These are phyloP conservation scores for Linum trigynum DNA, from an alignment of 345 rosid species.

Conservation along the genomic window DNA sequence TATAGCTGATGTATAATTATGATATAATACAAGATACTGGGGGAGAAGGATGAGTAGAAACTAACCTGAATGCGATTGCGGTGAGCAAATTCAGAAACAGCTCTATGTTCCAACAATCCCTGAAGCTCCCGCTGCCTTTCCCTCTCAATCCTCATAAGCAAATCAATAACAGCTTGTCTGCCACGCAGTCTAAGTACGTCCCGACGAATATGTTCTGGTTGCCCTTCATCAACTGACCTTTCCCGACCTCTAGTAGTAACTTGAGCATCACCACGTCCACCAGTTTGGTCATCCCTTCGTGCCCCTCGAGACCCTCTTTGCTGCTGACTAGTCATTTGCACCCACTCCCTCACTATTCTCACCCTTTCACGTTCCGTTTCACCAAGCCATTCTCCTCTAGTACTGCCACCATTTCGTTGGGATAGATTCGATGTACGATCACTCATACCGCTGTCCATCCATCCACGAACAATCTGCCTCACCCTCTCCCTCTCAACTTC, in stretches of 20 bases:
- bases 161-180: constrained; percentile 79
- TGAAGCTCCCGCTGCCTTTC: constrained; percentile 88
- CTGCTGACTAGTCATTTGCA: constrained; percentile 93
- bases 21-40: not conserved
- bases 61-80: constrained; percentile 96
- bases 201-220: constrained; percentile 60
- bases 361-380: constrained; percentile 98
- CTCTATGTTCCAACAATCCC: constrained; percentile 86
- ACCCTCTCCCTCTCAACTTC: constrained; percentile 97
- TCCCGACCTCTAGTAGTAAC: constrained; percentile 38
- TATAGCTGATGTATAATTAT: not conserved
- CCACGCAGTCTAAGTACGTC: constrained; percentile 83
- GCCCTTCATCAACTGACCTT: constrained; percentile 60
- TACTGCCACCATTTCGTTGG: constrained; percentile 48
- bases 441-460: constrained; percentile 80
- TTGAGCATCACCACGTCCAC: constrained; percentile 31
- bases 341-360: constrained; percentile 93
- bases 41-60: constrained; percentile 3
- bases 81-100: constrained; percentile 98
- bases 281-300: constrained; percentile 51
- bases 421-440: constrained; percentile 54
- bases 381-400: constrained; percentile 91
- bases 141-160: constrained; percentile 79
- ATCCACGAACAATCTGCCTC: constrained; percentile 85
- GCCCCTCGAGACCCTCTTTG: constrained; percentile 47